A percentile compares a stretch with the other conserved stretches of the same genome.
These are phyloP conservation scores for Scedosporium aurantiacum DNA, from an alignment of 2,329 filamentous ascomycete species.

Conservation along the genomic window DNA sequence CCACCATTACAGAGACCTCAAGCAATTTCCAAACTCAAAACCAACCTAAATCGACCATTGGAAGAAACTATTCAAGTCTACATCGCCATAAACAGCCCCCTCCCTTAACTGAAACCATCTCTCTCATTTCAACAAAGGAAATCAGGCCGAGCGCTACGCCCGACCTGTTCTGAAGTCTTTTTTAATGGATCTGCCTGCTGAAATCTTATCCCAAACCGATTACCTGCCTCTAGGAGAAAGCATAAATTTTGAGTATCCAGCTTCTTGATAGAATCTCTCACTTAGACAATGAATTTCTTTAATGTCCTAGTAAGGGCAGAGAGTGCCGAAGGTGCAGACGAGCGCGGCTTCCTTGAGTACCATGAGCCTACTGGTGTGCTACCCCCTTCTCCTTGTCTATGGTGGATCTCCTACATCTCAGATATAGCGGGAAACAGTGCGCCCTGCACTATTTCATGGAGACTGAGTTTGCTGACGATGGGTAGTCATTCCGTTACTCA, in stretches of 20 bases:
- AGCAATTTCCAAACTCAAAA: too few species aligned
- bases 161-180: neutral
- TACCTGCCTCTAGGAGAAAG: neutral
- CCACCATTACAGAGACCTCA: too few species aligned
- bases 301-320: neutral
- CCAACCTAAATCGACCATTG: too few species aligned
- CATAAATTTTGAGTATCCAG: neutral
- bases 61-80: too few species aligned
- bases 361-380: slow-evolving; percentile 26
- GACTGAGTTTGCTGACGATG: neutral
- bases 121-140: neutral
- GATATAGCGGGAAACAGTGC: neutral
- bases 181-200: neutral
- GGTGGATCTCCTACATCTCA: neutral
- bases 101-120: too few species aligned
- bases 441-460: neutral
- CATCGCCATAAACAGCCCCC: too few species aligned
- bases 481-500: slow-evolving; percentile 26
- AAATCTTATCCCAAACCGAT: neutral
- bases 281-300: neutral
- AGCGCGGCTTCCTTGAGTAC: slow-evolving; percentile 23
- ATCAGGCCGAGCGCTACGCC: neutral
- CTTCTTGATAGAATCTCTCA: neutral
- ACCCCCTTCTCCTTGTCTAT: neutral
- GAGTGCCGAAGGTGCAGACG: slow-evolving; percentile 1